Evolutionary conservation across 83 land plant genomes (phyloP), one percentile per base, ranked within the genome.

Genomic region (Larix sibirica): DNA sequence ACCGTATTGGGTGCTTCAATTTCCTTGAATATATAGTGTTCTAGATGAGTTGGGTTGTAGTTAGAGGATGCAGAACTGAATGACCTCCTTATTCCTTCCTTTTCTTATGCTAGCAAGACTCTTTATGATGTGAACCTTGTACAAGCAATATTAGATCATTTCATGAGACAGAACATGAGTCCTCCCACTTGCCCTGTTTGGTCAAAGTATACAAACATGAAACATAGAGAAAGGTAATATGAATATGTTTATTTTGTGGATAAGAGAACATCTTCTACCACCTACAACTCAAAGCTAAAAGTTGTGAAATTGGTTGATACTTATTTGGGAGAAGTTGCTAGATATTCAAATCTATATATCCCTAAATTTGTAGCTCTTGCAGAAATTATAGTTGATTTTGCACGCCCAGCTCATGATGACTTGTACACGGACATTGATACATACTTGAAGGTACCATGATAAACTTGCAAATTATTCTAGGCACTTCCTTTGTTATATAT

Each of bases 401-500:
- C 91, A 6, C 62, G 93, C 6, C 92, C 90, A 9, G 47, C 80
- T 6, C 93, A 91, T 78, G 93, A 91, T 73, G 92, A 88, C 16
- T 85, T 96, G 26, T 96, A 96, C 75, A 92, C 89, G 33, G 95
- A 96, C 69, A 90, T 96, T 82, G 98, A 96, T 89, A 91, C 83
- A 80, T 96, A 90, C 79, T 88, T 96, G 28, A 94, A 92, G 96
- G 96, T 91, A 76, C 38, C 2, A 12, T 54, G 58, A 73, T n/a
- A 13, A 17, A 81, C 16, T 31, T 79, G 7, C 16, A 54, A 10
- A 54, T 54, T 54, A 54, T 13, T 54, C 58, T 23, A 24, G 58
- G 14, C 38, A 42, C 83, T 24, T 81, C 21, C 24, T 26, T 44
- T 12, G 24, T 9, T 61, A 6, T 75, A 10, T 16, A 76, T 78